These are phyloP conservation scores for Ceratocystis huliohia DNA, from an alignment of 2,329 filamentous ascomycete species.

Conservation along the genomic window DNA sequence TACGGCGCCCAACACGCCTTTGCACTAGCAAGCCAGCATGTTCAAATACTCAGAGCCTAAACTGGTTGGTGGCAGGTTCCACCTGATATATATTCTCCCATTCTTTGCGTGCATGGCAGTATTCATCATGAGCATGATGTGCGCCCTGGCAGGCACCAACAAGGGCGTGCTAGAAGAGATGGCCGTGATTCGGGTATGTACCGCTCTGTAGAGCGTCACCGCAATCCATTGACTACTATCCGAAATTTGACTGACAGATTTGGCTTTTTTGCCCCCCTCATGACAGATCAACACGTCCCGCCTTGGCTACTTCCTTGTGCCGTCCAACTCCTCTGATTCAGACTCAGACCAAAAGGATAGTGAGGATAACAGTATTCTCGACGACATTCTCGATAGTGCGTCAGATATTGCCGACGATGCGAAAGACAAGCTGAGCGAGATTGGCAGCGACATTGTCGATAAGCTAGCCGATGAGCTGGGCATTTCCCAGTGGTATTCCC, in stretches of 20 bases:
- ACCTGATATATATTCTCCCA: conserved; percentile 29
- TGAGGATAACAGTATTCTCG: conserved; percentile 25
- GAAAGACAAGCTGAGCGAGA: conserved; percentile 24
- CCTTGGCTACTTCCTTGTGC: conserved; percentile 14
- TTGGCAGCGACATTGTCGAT: conserved; percentile 32
- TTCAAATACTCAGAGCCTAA: conserved; percentile 2
- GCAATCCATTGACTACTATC: conserved; percentile 16
- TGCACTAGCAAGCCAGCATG: background rate
- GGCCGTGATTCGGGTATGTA: conserved; percentile 30
- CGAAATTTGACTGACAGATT: background rate
- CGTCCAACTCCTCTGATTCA: conserved; percentile 23
- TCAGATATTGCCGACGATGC: conserved; percentile 19
- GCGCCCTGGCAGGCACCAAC: conserved; percentile 32
- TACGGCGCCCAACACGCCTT: background rate
- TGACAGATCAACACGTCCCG: conserved; percentile 19
- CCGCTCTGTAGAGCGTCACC: background rate
- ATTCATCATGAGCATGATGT: conserved; percentile 31
- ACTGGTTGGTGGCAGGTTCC: conserved; percentile 19
- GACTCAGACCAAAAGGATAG: conserved; percentile 24
- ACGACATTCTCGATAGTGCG: conserved; percentile 23
- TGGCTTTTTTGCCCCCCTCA: no score
- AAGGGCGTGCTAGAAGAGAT: conserved; percentile 35
- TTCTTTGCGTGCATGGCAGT: conserved; percentile 30
- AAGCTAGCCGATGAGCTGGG: conserved; percentile 34
- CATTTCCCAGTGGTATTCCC: conserved; percentile 39